Conservation (phyloP, 345 rosid genomes). For the Corchorus olitorius region DNA sequence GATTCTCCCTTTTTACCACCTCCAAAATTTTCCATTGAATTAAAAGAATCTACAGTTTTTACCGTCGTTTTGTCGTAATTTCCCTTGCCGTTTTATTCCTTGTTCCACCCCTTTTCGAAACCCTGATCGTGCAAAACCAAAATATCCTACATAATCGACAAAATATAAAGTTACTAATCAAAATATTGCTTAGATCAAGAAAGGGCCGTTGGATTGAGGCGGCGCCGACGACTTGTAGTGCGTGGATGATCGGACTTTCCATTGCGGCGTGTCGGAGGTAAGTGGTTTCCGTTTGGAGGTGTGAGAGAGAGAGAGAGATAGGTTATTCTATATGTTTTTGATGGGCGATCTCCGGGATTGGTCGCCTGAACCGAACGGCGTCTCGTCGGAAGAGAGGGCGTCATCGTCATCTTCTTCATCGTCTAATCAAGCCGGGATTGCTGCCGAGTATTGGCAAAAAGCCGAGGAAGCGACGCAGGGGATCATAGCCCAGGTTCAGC, state of each 20-base stretch:
- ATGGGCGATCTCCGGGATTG: constrained; percentile 81
- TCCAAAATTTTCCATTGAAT: background rate
- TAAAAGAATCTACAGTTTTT: background rate
- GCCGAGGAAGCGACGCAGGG: constrained; percentile 67
- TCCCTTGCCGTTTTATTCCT: constrained; percentile 12
- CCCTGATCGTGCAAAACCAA: constrained; percentile 15
- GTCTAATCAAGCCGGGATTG: constrained; percentile 37
- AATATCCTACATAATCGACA: background rate
- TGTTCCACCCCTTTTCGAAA: background rate
- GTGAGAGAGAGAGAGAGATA: no score
- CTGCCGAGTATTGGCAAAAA: constrained; percentile 49
- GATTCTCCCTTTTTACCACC: constrained; percentile 6
- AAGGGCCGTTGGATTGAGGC: background rate
- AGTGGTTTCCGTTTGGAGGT: background rate
- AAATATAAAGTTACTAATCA: no score
- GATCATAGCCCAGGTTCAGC: constrained; percentile 69
- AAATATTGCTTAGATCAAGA: background rate
- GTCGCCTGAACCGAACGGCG: constrained; percentile 51
- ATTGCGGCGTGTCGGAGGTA: background rate
- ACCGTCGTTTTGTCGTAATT: constrained; percentile 17
- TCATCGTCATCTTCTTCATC: constrained; percentile 35
- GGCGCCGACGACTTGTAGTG: background rate
- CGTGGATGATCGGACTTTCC: background rate
- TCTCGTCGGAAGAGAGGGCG: constrained; percentile 44
- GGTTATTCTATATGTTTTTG: constrained; percentile 18